These are phyloP conservation scores for Fusarium sororula DNA, from an alignment of 2,329 filamentous ascomycete genomes.

Conservation along the genomic window DNA sequence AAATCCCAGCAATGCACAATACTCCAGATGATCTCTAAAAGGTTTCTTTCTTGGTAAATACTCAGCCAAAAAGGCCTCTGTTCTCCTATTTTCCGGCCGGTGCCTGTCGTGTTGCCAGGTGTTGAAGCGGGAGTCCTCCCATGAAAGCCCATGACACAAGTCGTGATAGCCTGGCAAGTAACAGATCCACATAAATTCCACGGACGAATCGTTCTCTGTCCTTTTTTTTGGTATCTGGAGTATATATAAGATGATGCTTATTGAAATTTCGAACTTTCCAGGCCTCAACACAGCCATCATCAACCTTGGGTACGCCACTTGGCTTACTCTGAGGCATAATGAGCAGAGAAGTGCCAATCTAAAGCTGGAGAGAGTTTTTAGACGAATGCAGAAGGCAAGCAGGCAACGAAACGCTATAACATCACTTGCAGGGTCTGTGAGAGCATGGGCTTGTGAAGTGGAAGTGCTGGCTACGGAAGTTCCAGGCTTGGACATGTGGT, in stretches of 20 bases:
- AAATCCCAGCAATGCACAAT: not conserved
- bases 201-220: conserved; percentile 43
- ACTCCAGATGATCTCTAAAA: not conserved
- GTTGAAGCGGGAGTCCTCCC: conserved; percentile 20
- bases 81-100: not conserved
- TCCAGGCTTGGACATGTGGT: conserved; percentile 26
- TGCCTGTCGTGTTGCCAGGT: not conserved
- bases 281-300: conserved; percentile 44
- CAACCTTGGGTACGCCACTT: conserved; percentile 21
- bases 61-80: not conserved
- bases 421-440: not conserved
- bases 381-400: conserved; percentile 14
- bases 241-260: not conserved
- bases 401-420: not conserved
- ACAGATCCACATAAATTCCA: conserved; percentile 44
- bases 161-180: conserved; percentile 42
- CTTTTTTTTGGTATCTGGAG: not conserved
- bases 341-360: conserved; percentile 3
- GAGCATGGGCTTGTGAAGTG: not conserved
- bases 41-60: not conserved
- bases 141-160: conserved; percentile 4
- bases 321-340: conserved; percentile 8
- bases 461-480: not conserved
- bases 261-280: conserved; percentile 43
- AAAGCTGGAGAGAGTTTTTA: conserved; percentile 10